phyloP scores from a whole-genome alignment of 208 protist species.

The Leishmania lainsoni region DNA sequence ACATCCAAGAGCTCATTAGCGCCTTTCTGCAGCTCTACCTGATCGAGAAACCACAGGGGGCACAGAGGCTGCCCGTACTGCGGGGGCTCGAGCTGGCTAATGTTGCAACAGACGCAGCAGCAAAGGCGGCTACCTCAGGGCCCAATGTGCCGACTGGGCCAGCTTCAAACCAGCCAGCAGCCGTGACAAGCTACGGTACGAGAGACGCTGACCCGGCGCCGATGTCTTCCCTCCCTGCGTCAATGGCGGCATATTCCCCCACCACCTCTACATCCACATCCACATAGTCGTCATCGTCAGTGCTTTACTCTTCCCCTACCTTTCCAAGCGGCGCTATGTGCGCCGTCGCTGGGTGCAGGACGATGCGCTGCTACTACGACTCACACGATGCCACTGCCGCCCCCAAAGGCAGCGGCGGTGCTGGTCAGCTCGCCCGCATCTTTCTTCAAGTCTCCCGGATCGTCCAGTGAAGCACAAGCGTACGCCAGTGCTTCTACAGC shows the following conservation, averaged over 20 bases:
- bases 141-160: background rate
- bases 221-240: background rate
- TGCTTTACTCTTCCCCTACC: background rate
- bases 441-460: no score
- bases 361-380: background rate
- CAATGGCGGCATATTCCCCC: background rate
- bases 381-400: background rate
- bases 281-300: background rate
- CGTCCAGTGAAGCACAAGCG: background rate
- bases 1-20: slow-evolving; percentile 73
- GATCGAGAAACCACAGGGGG: slow-evolving; percentile 59
- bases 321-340: background rate
- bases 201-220: background rate
- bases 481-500: background rate
- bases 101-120: background rate
- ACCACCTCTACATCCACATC: background rate
- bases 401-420: background rate
- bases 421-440: no score
- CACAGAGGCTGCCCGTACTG: slow-evolving; percentile 14
- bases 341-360: background rate
- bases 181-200: background rate
- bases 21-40: slow-evolving; percentile 87
- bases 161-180: background rate
- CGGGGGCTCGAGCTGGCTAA: background rate
- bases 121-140: background rate